phyloP scores from a whole-genome alignment of 345 rosid species.

The Theobroma cacao region DNA sequence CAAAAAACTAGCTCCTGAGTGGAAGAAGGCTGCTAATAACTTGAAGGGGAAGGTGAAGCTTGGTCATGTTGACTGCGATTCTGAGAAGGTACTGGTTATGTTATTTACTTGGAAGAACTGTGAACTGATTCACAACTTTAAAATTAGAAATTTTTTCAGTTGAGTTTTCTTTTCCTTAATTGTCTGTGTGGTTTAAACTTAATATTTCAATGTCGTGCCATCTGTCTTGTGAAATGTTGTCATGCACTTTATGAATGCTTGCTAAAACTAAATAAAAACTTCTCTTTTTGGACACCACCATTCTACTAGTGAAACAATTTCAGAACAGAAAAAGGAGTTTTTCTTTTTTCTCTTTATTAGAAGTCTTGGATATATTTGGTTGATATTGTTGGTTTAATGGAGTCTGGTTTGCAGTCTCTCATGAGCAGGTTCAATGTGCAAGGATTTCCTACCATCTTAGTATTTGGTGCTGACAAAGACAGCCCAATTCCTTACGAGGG shows the following conservation, averaged over 20 bases:
- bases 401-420: slow-evolving; percentile 58
- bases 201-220: background rate
- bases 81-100: slow-evolving; percentile 59
- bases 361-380: background rate
- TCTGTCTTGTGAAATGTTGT: background rate
- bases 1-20: slow-evolving; percentile 93
- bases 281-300: background rate
- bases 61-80: slow-evolving; percentile 92
- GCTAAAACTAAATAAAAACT: background rate
- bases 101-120: slow-evolving; percentile 3
- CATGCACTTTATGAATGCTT: background rate
- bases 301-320: background rate
- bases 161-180: background rate
- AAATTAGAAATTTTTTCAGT: background rate
- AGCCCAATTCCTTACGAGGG: slow-evolving; percentile 80
- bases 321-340: background rate
- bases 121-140: background rate
- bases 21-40: slow-evolving; percentile 90
- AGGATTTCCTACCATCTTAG: slow-evolving; percentile 95
- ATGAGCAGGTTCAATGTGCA: slow-evolving; percentile 91
- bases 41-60: slow-evolving; percentile 93
- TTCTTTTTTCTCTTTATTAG: background rate
- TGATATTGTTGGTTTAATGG: slow-evolving; percentile 17
- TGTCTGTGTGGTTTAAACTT: background rate
- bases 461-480: slow-evolving; percentile 89